phyloP scores from a whole-genome alignment of 2,329 filamentous ascomycete species.

The Verticillium longisporum region DNA sequence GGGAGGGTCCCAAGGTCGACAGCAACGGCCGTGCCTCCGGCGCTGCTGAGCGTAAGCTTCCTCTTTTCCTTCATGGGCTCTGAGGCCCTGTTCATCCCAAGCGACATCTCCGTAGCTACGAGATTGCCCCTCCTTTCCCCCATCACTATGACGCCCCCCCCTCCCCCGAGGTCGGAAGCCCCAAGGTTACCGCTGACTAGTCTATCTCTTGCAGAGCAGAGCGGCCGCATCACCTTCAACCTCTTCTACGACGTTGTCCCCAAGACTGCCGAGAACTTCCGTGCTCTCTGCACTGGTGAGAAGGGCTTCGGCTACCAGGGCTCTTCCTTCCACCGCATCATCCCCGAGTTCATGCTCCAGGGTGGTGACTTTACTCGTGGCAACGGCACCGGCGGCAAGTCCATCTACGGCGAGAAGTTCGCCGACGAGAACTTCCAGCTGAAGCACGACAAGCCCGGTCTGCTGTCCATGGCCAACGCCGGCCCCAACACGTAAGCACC shows the following conservation, averaged over 20 bases:
- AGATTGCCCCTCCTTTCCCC: neutral
- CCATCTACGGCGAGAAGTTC: constrained; percentile 95
- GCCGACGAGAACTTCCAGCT: constrained; percentile 82
- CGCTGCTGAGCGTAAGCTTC: constrained; percentile 50
- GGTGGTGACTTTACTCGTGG: constrained; percentile 91
- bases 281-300: constrained; percentile 71
- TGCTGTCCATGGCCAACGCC: constrained; percentile 93
- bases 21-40: constrained; percentile 43
- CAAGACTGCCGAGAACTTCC: constrained; percentile 84
- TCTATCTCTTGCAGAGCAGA: constrained; percentile 49
- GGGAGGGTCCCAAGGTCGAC: constrained; percentile 66
- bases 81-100: neutral
- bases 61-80: neutral
- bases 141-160: neutral
- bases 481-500: constrained; percentile 76
- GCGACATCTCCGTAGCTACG: neutral
- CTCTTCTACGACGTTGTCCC: constrained; percentile 83
- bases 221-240: constrained; percentile 78
- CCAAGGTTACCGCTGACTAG: constrained; percentile 4
- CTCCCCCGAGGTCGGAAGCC: neutral
- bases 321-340: constrained; percentile 88
- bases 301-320: constrained; percentile 78
- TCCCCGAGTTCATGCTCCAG: constrained; percentile 91
- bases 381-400: constrained; percentile 86
- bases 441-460: constrained; percentile 67